Evolutionary conservation across 2,329 filamentous ascomycete species (phyloP).

Genomic region (Mycosphaerella sp.): DNA sequence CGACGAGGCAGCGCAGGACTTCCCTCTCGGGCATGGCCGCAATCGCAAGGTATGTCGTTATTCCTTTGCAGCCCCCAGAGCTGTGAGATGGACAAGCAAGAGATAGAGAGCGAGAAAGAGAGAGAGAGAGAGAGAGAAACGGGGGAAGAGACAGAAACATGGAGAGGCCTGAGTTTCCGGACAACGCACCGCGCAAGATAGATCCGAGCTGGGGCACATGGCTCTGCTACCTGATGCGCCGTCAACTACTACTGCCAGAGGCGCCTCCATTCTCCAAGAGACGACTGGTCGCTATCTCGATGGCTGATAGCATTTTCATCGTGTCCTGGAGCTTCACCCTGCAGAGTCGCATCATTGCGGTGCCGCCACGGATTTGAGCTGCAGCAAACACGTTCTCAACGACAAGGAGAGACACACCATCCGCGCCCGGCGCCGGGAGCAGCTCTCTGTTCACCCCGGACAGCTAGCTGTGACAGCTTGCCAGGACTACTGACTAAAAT

Average conservation of each 20-base stretch:
- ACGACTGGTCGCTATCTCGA: too few relatives aligned
- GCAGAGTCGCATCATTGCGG: neutral
- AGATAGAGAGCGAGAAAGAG: neutral
- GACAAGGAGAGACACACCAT: slow-evolving; percentile 1
- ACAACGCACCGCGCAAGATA: neutral
- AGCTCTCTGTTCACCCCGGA: slow-evolving; percentile 1
- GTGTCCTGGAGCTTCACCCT: slow-evolving; percentile 1
- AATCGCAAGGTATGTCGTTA: slow-evolving; percentile 14
- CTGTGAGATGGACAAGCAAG: neutral
- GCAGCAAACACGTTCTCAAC: slow-evolving; percentile 1
- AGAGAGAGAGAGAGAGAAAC: too few relatives aligned
- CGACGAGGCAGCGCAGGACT: slow-evolving; percentile 40
- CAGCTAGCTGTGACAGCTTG: neutral
- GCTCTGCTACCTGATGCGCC: neutral
- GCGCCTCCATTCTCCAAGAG: too few relatives aligned
- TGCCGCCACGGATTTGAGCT: neutral
- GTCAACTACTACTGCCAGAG: neutral
- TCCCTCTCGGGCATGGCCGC: slow-evolving; percentile 30
- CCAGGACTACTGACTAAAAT: neutral
- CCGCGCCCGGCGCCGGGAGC: neutral
- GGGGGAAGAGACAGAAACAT: neutral
- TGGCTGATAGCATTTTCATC: neutral
- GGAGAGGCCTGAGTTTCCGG: neutral
- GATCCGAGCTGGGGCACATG: neutral
- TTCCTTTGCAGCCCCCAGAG: neutral